Base-by-base conservation (phyloP, 768 basidiomycete species). In the Boletus pseudo-olivaceus region DNA sequence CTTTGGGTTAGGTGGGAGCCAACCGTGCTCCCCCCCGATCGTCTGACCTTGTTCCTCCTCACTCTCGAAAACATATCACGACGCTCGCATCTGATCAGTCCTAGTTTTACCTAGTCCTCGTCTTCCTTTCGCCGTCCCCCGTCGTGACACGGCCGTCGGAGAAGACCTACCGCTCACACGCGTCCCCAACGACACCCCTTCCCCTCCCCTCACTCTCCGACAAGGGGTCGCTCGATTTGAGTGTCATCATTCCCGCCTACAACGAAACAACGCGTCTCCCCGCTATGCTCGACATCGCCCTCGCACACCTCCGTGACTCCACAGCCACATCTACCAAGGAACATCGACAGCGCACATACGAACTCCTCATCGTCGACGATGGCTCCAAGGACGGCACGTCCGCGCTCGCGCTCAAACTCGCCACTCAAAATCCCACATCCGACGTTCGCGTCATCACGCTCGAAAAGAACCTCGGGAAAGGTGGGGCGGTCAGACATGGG, bases 401-500 rank as follows among this genome's bases (percentile, higher is more conserved):
- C 0, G 69, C 75, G 2, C 70, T 78, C 15, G 89, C 89, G 3
- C 75, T 96, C 44, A 63, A 76, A 34, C 77, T 93, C 42, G 89
- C 88, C 4, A 67, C 72, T 15, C 70, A 80, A 55, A 76, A 88
- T 61, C 63, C 78, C 3, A 68, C 75, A 15, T 75, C 73, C 53
- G 84, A 90, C 61, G 85, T 97, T 54, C 82, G 86, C 55, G 83
- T 97, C 20, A 82, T 96, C 51, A 83, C 78, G 20, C 75, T 98
- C 54, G 83, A 83, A 66, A 75, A 78, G 62, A 98, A 98, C 65
- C 73, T 88, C 17, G 94, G 94, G 1, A 98, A 98, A 67, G 95
- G 95, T 19, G 95, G 93, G 4, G 91, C 93, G 0, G 93, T 97
- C 23, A 78, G 88, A 33, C 95, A 97, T 72, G 94, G 95, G 34